Conservation (phyloP, 1,284 basidiomycete genomes). For the Fomitopsis palustris region DNA sequence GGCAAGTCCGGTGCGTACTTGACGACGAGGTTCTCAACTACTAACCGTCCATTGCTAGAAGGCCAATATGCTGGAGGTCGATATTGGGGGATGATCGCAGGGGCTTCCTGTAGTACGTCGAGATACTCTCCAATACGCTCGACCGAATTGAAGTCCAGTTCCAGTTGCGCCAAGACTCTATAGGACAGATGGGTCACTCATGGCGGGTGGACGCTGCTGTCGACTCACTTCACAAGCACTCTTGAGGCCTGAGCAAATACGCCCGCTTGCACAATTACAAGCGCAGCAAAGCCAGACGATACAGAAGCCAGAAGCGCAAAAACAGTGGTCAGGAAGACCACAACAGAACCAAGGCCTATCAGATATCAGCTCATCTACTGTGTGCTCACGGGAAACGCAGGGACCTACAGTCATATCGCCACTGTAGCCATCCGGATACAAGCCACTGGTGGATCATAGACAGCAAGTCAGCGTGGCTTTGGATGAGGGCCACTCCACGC, state of each 20-base stretch:
- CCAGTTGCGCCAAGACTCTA: conserved; percentile 63
- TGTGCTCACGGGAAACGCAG: neutral
- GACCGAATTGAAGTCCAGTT: conserved; percentile 76
- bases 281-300: conserved; percentile 69
- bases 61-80: conserved; percentile 79
- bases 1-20: conserved; percentile 76
- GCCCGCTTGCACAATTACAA: conserved; percentile 76
- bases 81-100: conserved; percentile 52
- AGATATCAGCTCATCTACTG: neutral
- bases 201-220: neutral
- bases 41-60: conserved; percentile 51
- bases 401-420: conserved; percentile 69
- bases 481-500: conserved; percentile 23
- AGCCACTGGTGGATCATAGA: conserved; percentile 47
- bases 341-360: conserved; percentile 68
- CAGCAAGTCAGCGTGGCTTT: neutral
- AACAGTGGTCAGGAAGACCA: conserved; percentile 71
- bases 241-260: conserved; percentile 68
- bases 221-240: conserved; percentile 54
- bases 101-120: conserved; percentile 74
- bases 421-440: conserved; percentile 63
- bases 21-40: conserved; percentile 64
- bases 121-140: conserved; percentile 85
- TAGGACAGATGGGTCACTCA: neutral
- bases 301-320: conserved; percentile 70